Evolutionary conservation across 1,284 basidiomycete species (phyloP), one percentile per base, ranked within the genome.

Genomic region (Sporisorium iseilematis-ciliati): DNA sequence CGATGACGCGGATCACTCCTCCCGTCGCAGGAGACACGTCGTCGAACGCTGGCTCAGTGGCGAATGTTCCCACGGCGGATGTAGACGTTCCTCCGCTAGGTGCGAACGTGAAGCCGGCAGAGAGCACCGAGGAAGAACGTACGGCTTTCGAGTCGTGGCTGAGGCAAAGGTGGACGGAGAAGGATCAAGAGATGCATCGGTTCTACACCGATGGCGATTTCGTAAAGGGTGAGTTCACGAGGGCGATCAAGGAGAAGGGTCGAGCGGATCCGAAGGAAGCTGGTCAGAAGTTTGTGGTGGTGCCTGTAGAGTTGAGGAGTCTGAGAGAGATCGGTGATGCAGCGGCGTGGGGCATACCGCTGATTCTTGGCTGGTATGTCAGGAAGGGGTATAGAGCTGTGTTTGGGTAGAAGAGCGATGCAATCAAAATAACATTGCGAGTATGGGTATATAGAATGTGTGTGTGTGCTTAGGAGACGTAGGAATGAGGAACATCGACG

Each of bases 71-170:
- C 7, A 51, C 43, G 8, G 51, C 66, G 1, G n/a, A 46, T 3
- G 18, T 14, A 45, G 59, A 75, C 51, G 23, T 35, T 4, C 74
- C 74, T 1, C 70, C 77, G 6, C 49, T 78, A 23, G 73, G 73
- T 12, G 35, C 41, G 0, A 61, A 76, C 41, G 46, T 53, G 23
- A 52, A 57, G n/a, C 54, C 72, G 23, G 64, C 60, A 23, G 56
- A 75, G 57, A 89, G 92, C 25, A 90, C 90, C 2, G 88, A 90
- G 54, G 84, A 86, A 26, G 93, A 97, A 79, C 90, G 90, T 75
- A 87, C 87, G 5, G 86, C 75, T 20, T 98, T 99, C 80, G 93
- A 96, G 71, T 68, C 87, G 10, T 99, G 96, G 96, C 86, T 98
- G 56, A 87, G 91, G 54, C 86, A 88, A 33, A 84, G 93, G 54